phyloP scores from a whole-genome alignment of 2,329 filamentous ascomycete species.

The Sarocladium oryzae region DNA sequence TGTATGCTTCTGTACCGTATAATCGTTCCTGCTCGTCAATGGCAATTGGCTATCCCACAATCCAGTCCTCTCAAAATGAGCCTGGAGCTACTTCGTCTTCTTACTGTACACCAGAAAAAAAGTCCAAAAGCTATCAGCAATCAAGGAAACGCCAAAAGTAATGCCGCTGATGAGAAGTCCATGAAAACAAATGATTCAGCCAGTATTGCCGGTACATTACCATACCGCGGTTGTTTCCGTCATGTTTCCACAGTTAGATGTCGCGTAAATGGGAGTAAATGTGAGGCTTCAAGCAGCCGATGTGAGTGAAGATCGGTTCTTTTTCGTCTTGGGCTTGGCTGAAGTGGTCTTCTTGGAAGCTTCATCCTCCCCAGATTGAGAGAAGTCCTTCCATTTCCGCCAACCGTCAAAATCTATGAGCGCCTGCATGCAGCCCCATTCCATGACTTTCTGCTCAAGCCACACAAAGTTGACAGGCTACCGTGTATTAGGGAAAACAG shows the following conservation, averaged over 20 bases:
- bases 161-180: slow-evolving; percentile 3
- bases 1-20: neutral
- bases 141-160: slow-evolving; percentile 7
- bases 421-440: slow-evolving; percentile 99
- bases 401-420: slow-evolving; percentile 98
- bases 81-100: neutral
- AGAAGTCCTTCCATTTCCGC: slow-evolving; percentile 92
- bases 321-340: slow-evolving; percentile 36
- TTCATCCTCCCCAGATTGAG: slow-evolving; percentile 39
- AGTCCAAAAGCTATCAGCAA: neutral
- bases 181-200: neutral
- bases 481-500: neutral
- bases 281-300: slow-evolving; percentile 15
- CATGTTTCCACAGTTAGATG: neutral
- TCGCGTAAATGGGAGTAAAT: neutral
- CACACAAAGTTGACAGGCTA: slow-evolving; percentile 96
- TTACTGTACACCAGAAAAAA: neutral
- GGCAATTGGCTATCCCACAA: neutral
- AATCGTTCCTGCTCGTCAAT: neutral
- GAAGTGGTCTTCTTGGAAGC: slow-evolving; percentile 32
- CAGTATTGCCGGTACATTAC: neutral
- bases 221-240: neutral
- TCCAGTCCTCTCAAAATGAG: neutral
- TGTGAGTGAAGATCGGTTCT: slow-evolving; percentile 34
- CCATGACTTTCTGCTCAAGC: slow-evolving; percentile 95